Percentiles rank a stretch among this genome's conserved stretches.
Conservation (phyloP, 257 asterid species). For the Fraxinus quadrangulata region DNA sequence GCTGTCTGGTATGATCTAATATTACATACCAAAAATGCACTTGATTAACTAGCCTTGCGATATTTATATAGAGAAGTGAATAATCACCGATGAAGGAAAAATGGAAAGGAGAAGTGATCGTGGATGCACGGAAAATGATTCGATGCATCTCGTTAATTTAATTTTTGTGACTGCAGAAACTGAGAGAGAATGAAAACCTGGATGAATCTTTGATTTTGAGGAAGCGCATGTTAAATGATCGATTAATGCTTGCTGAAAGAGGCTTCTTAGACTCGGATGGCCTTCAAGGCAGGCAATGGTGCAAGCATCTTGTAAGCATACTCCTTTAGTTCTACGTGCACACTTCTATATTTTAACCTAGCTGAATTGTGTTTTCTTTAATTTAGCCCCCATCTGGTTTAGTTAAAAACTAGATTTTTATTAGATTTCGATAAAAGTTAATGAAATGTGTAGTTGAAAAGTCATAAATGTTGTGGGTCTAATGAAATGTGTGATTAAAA, state of each 20-base stretch:
- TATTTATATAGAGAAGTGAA: background rate
- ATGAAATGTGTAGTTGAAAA: too few species aligned
- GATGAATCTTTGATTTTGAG: constrained; percentile 44
- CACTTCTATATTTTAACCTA: background rate
- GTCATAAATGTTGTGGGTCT: too few species aligned
- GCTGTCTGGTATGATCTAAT: background rate
- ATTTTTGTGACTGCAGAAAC: constrained; percentile 43
- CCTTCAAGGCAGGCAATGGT: constrained; percentile 70
- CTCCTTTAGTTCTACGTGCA: background rate
- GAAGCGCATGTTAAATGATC: constrained; percentile 69
- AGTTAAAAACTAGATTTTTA: too few species aligned
- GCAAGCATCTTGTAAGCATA: constrained; percentile 79
- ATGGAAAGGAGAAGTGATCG: background rate
- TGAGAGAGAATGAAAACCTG: constrained; percentile 35
- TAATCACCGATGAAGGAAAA: background rate
- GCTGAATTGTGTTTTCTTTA: background rate
- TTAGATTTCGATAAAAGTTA: too few species aligned
- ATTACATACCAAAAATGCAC: background rate
- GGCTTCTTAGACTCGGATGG: constrained; percentile 86
- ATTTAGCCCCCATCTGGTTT: too few species aligned
- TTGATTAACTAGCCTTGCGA: background rate
- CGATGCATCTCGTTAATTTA: background rate
- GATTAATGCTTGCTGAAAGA: constrained; percentile 78
- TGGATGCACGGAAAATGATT: background rate
- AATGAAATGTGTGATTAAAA: too few species aligned